Base-by-base conservation (phyloP, 352 stramenopile species). In the Globisporangium abappressorium region DNA sequence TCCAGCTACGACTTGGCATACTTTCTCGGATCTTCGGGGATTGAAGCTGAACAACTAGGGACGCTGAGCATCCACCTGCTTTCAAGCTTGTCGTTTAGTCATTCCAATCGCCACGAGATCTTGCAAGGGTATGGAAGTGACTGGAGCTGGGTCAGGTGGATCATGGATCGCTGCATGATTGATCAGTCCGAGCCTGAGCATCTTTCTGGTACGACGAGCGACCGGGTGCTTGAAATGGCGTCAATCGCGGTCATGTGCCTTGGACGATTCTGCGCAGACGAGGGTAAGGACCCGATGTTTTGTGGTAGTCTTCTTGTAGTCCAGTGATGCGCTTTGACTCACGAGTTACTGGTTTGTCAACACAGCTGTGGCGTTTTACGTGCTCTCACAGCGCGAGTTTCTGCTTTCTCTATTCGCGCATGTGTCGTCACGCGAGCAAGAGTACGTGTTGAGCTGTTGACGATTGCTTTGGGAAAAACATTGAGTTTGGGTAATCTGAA, bases 1-100 rank as follows among this genome's bases (percentile, higher is more conserved):
- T 64, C 59, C 5, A 62, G 59, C 53, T 71, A 71, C 28, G 66
- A 71, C 46, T 54, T 71, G 51, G 30, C 12, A 6, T 71, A 71
- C 33, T 71, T 71, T 28, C 24, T 71, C 2, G 60, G 59, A 0
- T 46, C 66, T 3, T 55, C 59, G 9, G 66, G 58, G 18, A 46
- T 57, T 15, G 26, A 34, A 47, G 53, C 59, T 8, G 33, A 57
- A 18, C 38, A 6, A 7, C 36, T 67, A 24, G 59, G 26, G 4
- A n/a, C 33, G 0, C 28, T 71, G 7, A 67, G 59, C 18, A 59
- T 71, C 3, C 38, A 46, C 5, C 38, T 71, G 6, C 49, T 71
- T 12, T 55, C 36, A 11, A 60, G 20, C 22, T 30, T 64, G 38
- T 56, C 66, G 22, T 60, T 67, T 8, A 62, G 33, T 30, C 66